Percentiles rank a stretch among this genome's conserved stretches.
Conservation (phyloP, 306 rosid genomes). For the Cucurbita maxima region DNA sequence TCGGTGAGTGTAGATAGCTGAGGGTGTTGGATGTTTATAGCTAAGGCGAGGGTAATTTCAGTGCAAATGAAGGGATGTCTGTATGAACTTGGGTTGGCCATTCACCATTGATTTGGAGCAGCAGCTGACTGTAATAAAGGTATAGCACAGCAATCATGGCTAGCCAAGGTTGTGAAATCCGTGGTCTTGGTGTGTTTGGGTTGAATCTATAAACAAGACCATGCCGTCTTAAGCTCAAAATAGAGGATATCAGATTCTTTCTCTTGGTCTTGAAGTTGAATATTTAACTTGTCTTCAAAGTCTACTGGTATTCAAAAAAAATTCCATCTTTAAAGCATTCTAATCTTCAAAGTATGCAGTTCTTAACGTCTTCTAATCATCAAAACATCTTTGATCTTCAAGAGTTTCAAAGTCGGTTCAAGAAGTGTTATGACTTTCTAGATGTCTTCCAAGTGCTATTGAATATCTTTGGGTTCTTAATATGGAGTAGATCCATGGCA, state of each 20-base stretch:
- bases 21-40: background rate
- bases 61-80: conserved; percentile 24
- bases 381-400: too few relatives aligned
- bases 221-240: background rate
- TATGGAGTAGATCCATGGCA: too few relatives aligned
- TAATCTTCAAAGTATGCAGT: too few relatives aligned
- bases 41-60: conserved; percentile 5
- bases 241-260: background rate
- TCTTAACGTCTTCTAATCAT: too few relatives aligned
- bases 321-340: too few relatives aligned
- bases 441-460: too few relatives aligned
- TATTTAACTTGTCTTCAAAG: background rate
- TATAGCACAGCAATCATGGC: conserved; percentile 10
- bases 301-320: background rate
- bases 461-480: too few relatives aligned
- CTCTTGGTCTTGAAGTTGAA: background rate
- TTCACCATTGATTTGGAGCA: conserved; percentile 18
- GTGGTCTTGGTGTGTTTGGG: conserved; percentile 13
- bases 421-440: too few relatives aligned
- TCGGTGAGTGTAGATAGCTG: conserved; percentile 21
- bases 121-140: conserved; percentile 8
- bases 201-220: background rate
- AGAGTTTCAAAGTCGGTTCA: too few relatives aligned
- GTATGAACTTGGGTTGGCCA: conserved; percentile 20
- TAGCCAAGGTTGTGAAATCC: conserved; percentile 16